Conservation (phyloP, 371 early-diverging fungal genomes). For the Blakeslea trispora region DNA sequence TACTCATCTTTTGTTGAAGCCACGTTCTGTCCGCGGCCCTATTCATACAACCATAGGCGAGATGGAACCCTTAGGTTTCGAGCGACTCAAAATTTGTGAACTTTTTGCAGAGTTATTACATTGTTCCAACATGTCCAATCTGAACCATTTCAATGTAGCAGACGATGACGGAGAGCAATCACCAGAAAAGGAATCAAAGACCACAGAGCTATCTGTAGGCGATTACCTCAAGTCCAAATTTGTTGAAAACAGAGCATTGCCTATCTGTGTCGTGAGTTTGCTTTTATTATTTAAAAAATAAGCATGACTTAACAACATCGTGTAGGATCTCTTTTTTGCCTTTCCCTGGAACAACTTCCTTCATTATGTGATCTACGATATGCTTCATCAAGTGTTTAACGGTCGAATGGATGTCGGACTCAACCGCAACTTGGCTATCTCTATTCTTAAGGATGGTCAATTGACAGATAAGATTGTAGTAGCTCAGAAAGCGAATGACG, state of each 20-base stretch:
- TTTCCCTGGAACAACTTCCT: conserved; percentile 95
- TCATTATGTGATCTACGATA: conserved; percentile 94
- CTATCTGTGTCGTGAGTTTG: conserved; percentile 49
- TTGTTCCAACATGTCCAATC: conserved; percentile 76
- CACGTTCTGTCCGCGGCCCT: conserved; percentile 46
- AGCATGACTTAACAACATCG: too few relatives aligned
- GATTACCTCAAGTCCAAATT: conserved; percentile 69
- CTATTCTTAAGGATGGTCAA: conserved; percentile 80
- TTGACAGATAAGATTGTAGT: conserved; percentile 76
- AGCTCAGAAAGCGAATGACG: conserved; percentile 59
- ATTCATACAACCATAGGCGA: conserved; percentile 69
- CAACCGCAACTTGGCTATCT: conserved; percentile 68
- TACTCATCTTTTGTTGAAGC: conserved; percentile 60
- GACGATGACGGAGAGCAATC: conserved; percentile 9
- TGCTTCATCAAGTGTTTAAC: conserved; percentile 92
- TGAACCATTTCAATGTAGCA: conserved; percentile 45
- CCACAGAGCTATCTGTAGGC: conserved; percentile 33
- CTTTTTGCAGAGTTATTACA: conserved; percentile 93
- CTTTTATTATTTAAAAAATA: too few relatives aligned
- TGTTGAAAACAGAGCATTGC: conserved; percentile 61
- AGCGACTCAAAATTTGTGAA: conserved; percentile 90
- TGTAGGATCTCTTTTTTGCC: conserved; percentile 79
- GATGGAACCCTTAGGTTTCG: conserved; percentile 84
- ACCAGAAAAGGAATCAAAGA: conserved; percentile 2
- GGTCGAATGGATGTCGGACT: conserved; percentile 65